Conservation (phyloP, 352 stramenopile species). For the Salisapilia sapeloensis region DNA sequence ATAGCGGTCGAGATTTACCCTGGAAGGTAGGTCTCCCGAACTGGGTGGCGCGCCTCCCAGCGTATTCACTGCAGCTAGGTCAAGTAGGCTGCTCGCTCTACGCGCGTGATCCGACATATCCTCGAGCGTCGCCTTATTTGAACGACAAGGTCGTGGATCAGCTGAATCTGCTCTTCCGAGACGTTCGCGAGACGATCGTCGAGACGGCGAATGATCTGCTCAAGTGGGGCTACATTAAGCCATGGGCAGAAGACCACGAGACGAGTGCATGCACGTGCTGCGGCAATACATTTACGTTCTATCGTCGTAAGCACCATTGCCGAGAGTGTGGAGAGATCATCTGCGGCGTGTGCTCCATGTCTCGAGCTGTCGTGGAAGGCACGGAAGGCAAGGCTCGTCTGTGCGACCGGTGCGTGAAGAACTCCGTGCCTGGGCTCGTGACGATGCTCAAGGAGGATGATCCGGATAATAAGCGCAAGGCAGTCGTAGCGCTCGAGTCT, state of each 20-base stretch:
- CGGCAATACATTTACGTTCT: conserved; percentile 63
- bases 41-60: conserved; percentile 71
- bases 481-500: conserved; percentile 60
- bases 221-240: conserved; percentile 77
- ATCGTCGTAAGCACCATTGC: conserved; percentile 70
- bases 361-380: conserved; percentile 65
- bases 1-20: conserved; percentile 72
- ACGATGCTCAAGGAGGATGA: conserved; percentile 36
- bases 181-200: conserved; percentile 40
- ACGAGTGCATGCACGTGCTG: conserved; percentile 56
- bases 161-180: conserved; percentile 61
- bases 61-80: conserved; percentile 70
- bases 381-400: conserved; percentile 58
- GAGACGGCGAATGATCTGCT: conserved; percentile 71
- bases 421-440: conserved; percentile 52
- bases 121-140: conserved; percentile 53
- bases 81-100: conserved; percentile 72
- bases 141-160: conserved; percentile 69
- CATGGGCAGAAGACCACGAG: conserved; percentile 79
- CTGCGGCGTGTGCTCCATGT: conserved; percentile 75
- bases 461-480: conserved; percentile 36
- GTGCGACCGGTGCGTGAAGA: conserved; percentile 75
- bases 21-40: conserved; percentile 65
- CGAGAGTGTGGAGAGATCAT: conserved; percentile 79
- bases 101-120: conserved; percentile 26